phyloP scores from a whole-genome alignment of 495 filamentous ascomycete species.

The Elaphomyces granulatus region DNA sequence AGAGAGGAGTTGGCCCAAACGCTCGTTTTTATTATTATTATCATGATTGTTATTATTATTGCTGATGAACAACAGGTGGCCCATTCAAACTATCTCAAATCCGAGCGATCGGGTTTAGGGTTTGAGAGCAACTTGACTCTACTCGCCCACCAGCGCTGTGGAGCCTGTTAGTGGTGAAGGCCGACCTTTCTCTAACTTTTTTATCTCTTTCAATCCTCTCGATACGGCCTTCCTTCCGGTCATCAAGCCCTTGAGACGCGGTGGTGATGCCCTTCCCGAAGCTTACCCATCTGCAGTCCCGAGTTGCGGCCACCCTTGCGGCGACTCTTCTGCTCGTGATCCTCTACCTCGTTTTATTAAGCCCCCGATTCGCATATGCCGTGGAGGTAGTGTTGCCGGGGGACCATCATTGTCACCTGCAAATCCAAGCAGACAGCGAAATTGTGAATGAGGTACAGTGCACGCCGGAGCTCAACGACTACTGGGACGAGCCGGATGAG shows the following conservation, averaged over 20 bases:
- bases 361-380: slow-evolving; percentile 44
- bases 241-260: no score
- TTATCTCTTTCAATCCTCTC: slow-evolving; percentile 10
- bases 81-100: no score
- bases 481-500: slow-evolving; percentile 11
- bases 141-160: no score
- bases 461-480: slow-evolving; percentile 3
- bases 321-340: slow-evolving; percentile 40
- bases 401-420: slow-evolving; percentile 17
- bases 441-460: neutral
- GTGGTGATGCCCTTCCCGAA: slow-evolving; percentile 40
- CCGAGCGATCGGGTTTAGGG: no score
- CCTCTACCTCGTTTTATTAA: slow-evolving; percentile 40
- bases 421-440: slow-evolving; percentile 33
- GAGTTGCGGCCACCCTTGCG: slow-evolving; percentile 48
- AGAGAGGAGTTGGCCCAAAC: no score
- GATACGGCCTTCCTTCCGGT: no score
- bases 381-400: slow-evolving; percentile 23
- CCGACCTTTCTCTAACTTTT: no score
- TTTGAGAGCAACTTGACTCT: no score
- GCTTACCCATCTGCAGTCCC: slow-evolving; percentile 51
- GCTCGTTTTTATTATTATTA: no score
- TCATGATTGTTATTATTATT: no score
- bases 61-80: no score
- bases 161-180: no score